These are phyloP conservation scores for Tetrastigma voinierianum DNA, from an alignment of 164 flowering plant species.

Conservation along the genomic window DNA sequence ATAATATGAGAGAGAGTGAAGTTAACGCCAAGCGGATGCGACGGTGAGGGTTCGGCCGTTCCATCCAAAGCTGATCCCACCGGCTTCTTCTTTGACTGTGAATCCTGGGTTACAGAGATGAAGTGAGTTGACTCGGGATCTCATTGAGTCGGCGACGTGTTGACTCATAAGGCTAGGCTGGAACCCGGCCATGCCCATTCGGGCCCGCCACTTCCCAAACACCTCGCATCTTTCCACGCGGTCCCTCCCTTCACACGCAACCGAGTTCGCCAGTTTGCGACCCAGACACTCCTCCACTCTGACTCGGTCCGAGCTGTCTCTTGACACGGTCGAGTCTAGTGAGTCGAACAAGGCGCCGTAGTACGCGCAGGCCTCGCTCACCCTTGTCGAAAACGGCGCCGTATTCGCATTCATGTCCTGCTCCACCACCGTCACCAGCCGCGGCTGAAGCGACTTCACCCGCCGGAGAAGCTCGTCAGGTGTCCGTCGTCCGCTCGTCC, in stretches of 20 bases:
- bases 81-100: slow-evolving; percentile 62
- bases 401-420: slow-evolving; percentile 83
- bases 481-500: slow-evolving; percentile 86
- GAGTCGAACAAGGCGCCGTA: slow-evolving; percentile 74
- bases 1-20: slow-evolving; percentile 19
- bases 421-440: slow-evolving; percentile 73
- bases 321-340: slow-evolving; percentile 45
- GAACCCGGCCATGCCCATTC: slow-evolving; percentile 97
- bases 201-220: slow-evolving; percentile 94
- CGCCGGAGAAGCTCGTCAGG: slow-evolving; percentile 77
- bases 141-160: slow-evolving; percentile 45
- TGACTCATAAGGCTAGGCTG: slow-evolving; percentile 41
- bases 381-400: slow-evolving; percentile 64
- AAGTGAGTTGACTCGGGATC: slow-evolving; percentile 29
- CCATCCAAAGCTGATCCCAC: slow-evolving; percentile 82
- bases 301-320: slow-evolving; percentile 40
- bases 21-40: slow-evolving; percentile 89
- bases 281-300: slow-evolving; percentile 62
- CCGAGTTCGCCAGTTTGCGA: slow-evolving; percentile 59
- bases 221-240: slow-evolving; percentile 89
- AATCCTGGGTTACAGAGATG: slow-evolving; percentile 54
- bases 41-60: slow-evolving; percentile 74
- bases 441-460: slow-evolving; percentile 61
- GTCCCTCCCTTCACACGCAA: slow-evolving; percentile 82
- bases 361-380: slow-evolving; percentile 48